Evolutionary conservation across 768 basidiomycete species (phyloP).

Genomic region (Filobasidium floriforme): DNA sequence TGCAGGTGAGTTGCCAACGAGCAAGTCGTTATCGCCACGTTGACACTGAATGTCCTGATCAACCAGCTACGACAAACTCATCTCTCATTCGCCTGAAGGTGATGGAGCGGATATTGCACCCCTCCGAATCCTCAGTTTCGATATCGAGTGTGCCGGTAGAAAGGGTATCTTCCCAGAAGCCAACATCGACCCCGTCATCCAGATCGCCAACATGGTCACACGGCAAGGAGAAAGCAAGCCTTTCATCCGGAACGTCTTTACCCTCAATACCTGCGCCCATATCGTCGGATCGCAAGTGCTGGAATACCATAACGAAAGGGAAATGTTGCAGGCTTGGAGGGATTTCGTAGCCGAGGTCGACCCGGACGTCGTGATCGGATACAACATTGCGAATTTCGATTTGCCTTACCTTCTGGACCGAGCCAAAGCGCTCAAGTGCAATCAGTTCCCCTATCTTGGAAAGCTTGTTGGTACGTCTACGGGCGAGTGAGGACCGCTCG

Average conservation of each 20-base stretch:
- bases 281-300: constrained; percentile 98
- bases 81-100: constrained; percentile 85
- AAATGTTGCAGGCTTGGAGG: constrained; percentile 75
- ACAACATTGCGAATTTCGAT: constrained; percentile 91
- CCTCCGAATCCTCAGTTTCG: constrained; percentile 87
- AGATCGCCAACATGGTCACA: constrained; percentile 98
- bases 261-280: constrained; percentile 83
- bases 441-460: constrained; percentile 66
- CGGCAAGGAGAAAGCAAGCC: constrained; percentile 88
- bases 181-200: constrained; percentile 83
- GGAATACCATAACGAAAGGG: constrained; percentile 64
- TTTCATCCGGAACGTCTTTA: constrained; percentile 93
- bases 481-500: not conserved
- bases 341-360: constrained; percentile 84
- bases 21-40: not conserved
- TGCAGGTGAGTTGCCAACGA: constrained; percentile 53
- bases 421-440: constrained; percentile 68
- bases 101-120: constrained; percentile 89
- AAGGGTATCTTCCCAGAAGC: constrained; percentile 97
- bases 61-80: constrained; percentile 69
- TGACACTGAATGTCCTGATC: not conserved
- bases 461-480: constrained; percentile 59
- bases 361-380: constrained; percentile 92
- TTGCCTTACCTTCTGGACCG: constrained; percentile 92
- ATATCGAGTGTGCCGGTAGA: constrained; percentile 97